Percentiles rank a stretch among this genome's conserved stretches.
phyloP scores from a whole-genome alignment of 768 basidiomycete genomes.

The Calocybe gangraenosa region DNA sequence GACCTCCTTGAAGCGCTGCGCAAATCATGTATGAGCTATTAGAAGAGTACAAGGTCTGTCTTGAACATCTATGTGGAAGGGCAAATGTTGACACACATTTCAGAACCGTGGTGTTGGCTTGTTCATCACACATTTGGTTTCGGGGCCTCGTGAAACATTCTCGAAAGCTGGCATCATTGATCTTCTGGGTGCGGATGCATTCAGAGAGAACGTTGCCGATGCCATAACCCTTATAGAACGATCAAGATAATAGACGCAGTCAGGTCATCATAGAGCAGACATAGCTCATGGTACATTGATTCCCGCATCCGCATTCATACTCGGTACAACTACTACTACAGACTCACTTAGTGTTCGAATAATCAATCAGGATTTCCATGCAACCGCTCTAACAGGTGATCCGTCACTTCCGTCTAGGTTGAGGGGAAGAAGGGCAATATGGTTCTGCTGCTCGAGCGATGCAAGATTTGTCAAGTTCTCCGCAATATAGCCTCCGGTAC shows the following conservation, averaged over 20 bases:
- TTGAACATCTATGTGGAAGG: no score
- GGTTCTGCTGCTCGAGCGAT: constrained; percentile 24
- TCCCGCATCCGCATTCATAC: neutral
- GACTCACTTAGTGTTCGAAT: neutral
- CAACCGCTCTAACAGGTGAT: constrained; percentile 69
- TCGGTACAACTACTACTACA: constrained; percentile 1
- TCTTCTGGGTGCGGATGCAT: constrained; percentile 43
- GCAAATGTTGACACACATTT: no score
- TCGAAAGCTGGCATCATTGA: constrained; percentile 48
- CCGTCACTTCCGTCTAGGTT: constrained; percentile 59
- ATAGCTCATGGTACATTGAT: constrained; percentile 1
- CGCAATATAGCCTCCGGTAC: constrained; percentile 57
- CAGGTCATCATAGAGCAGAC: neutral
- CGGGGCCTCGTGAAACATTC: constrained; percentile 36
- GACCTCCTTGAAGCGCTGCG: constrained; percentile 50
- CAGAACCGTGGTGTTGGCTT: constrained; percentile 48
- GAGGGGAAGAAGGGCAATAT: constrained; percentile 57
- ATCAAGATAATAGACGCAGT: constrained; percentile 9
- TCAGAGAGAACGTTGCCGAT: constrained; percentile 46
- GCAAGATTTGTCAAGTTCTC: constrained; percentile 66
- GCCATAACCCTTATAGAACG: constrained; percentile 42
- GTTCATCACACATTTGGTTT: constrained; percentile 48
- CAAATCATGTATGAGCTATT: constrained; percentile 81
- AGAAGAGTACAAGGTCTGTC: constrained; percentile 70
- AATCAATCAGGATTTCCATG: constrained; percentile 25